Evolutionary conservation across 2,329 filamentous ascomycete species (phyloP).

Genomic region (Cordyceps fumosorosea): DNA sequence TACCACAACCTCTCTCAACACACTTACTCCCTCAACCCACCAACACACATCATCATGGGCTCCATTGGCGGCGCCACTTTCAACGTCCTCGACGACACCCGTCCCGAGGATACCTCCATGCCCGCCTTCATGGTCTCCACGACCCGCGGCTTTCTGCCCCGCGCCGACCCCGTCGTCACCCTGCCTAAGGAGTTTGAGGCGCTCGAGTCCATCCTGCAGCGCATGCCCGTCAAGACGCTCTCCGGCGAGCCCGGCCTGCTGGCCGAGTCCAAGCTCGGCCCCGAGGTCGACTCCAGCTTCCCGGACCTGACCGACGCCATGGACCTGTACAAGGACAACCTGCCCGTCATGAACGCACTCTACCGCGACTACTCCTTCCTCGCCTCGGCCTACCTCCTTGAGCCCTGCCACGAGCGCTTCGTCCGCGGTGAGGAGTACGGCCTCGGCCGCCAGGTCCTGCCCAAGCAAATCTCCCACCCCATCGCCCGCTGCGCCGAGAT

Average conservation of each 20-base stretch:
- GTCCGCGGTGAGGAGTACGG: conserved; percentile 70
- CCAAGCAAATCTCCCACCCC: conserved; percentile 67
- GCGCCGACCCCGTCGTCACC: conserved; percentile 52
- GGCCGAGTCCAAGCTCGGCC: conserved; percentile 65
- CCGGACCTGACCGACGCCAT: conserved; percentile 70
- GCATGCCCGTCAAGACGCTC: conserved; percentile 71
- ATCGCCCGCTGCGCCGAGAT: conserved; percentile 79
- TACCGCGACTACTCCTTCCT: conserved; percentile 92
- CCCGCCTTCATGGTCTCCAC: conserved; percentile 77
- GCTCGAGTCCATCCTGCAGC: conserved; percentile 64
- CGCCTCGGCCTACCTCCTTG: conserved; percentile 80
- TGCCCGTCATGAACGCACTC: conserved; percentile 74
- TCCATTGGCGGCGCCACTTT: conserved; percentile 39
- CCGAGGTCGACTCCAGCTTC: conserved; percentile 64
- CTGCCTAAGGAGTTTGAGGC: conserved; percentile 69
- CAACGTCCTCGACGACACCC: conserved; percentile 56
- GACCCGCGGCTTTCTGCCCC: conserved; percentile 66
- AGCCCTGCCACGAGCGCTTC: conserved; percentile 78
- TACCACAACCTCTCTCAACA: conserved; percentile 1
- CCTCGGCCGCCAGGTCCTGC: conserved; percentile 66
- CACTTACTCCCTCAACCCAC: conserved; percentile 5
- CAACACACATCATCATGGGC: conserved; percentile 30
- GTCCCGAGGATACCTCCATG: conserved; percentile 54
- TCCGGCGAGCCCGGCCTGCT: conserved; percentile 72
- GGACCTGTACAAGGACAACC: conserved; percentile 65